Conservation (phyloP, 2,329 filamentous ascomycete genomes). For the Xylariaceae sp. region DNA sequence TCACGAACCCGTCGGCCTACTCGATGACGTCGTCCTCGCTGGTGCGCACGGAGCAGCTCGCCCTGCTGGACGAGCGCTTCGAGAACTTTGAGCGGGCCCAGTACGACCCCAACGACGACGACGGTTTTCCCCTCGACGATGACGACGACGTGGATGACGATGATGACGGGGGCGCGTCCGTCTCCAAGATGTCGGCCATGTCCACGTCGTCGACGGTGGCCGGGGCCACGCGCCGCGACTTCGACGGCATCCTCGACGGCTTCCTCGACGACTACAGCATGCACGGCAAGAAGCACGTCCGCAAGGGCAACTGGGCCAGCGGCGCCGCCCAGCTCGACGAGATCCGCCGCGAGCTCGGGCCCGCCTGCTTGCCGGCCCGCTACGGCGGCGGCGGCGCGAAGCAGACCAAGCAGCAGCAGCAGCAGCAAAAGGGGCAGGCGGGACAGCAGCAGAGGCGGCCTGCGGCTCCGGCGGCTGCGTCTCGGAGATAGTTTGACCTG, state of each 20-base stretch:
- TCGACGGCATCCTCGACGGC: slow-evolving; percentile 86
- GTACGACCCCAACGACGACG: slow-evolving; percentile 40
- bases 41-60: slow-evolving; percentile 78
- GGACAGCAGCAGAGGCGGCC: slow-evolving; percentile 51
- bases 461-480: slow-evolving; percentile 43
- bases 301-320: slow-evolving; percentile 72
- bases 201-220: slow-evolving; percentile 58
- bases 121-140: slow-evolving; percentile 28
- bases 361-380: slow-evolving; percentile 50
- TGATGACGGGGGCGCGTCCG: slow-evolving; percentile 33
- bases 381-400: slow-evolving; percentile 10
- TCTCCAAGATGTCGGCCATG: slow-evolving; percentile 5
- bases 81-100: slow-evolving; percentile 85
- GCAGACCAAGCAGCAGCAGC: too few relatives aligned
- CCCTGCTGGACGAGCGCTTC: slow-evolving; percentile 80
- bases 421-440: too few relatives aligned
- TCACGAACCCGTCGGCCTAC: slow-evolving; percentile 80
- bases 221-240: slow-evolving; percentile 66
- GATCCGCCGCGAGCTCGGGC: slow-evolving; percentile 71
- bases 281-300: slow-evolving; percentile 65
- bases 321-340: slow-evolving; percentile 89
- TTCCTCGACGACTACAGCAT: slow-evolving; percentile 72
- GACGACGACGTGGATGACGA: slow-evolving; percentile 41
- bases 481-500: too few relatives aligned
- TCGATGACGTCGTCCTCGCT: slow-evolving; percentile 89